These are phyloP conservation scores for Aaosphaeria pasadenensis DNA, from an alignment of 2,329 filamentous ascomycete species.

Conservation along the genomic window DNA sequence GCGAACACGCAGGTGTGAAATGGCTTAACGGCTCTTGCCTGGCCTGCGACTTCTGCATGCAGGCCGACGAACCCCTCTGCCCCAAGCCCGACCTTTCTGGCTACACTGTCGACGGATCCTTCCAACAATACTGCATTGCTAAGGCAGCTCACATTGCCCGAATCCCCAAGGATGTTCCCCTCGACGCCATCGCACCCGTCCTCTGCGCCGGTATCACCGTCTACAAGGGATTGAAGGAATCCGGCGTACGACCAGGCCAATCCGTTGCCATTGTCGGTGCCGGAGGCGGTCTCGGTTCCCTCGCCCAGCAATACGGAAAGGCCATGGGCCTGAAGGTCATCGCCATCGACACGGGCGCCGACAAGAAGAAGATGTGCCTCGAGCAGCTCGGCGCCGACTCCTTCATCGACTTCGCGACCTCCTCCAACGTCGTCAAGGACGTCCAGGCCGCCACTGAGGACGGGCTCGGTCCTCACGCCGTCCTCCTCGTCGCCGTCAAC, in stretches of 20 bases:
- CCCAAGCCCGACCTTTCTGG: conserved; percentile 72
- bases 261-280: conserved; percentile 82
- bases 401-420: conserved; percentile 78
- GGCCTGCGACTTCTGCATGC: conserved; percentile 77
- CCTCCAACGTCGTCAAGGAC: conserved; percentile 75
- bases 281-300: conserved; percentile 74
- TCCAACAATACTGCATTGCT: conserved; percentile 88
- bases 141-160: conserved; percentile 83
- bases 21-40: conserved; percentile 91
- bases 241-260: conserved; percentile 69
- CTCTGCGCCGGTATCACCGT: conserved; percentile 53
- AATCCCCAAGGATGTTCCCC: conserved; percentile 71
- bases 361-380: conserved; percentile 70
- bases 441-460: conserved; percentile 79
- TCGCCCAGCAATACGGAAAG: conserved; percentile 83
- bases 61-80: conserved; percentile 81
- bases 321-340: conserved; percentile 83
- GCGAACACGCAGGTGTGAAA: conserved; percentile 82
- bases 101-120: conserved; percentile 88
- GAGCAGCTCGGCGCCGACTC: conserved; percentile 65
- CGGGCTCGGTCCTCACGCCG: conserved; percentile 81
- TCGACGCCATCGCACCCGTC: conserved; percentile 76
- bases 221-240: conserved; percentile 60
- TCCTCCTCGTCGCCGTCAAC: conserved; percentile 78
- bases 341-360: conserved; percentile 78